Evolutionary conservation across 2,329 filamentous ascomycete species (phyloP), one percentile per base, ranked within the genome.

Genomic region (Colletotrichum abscissum): DNA sequence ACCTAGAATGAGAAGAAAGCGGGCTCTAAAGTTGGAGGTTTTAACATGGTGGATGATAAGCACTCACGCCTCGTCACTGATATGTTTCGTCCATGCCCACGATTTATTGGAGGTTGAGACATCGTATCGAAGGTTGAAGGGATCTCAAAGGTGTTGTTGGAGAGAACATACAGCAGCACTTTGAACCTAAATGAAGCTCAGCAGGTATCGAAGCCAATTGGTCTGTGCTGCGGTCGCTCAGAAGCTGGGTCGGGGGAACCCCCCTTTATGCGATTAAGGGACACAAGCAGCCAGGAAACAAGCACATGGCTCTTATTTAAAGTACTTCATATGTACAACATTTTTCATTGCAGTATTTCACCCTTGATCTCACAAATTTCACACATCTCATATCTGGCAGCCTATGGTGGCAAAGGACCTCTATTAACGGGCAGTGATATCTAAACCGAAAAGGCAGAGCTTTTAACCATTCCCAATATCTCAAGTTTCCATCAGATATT

Each of bases 381-480:
- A 22, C 42, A 22, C 19, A 22, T 9, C 16, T 19, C n/a, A 49
- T 12, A 35, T 35, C 11, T 35, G 42, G 19, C 19, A 5, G 19
- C n/a, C 8, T 6, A 16, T 26, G 16, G 22, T 57, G 60, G 55
- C 46, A 67, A 67, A 58, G 55, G 49, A 66, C 52, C 57, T 73
- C 62, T 71, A 73, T 73, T 73, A 71, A 26, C 67, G 67, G 67
- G 71, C 52, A 26, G 38, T 65, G 67, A 73, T 73, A 71, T 73
- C 71, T 73, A 73, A 70, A 71, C 71, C 71, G 71, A 71, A 71
- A 42, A 73, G 67, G 67, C 71, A 73, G 71, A 73, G 71, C 67
- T 71, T 73, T 73, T 73, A 38, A 73, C 68, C 71, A 62, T 62
- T 69, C 70, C 60, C 57, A 63, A 66, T 63, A 73, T 73, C 71